These are phyloP conservation scores for Chaetothyriales sp. DNA, from an alignment of 2,329 filamentous ascomycete species.

Conservation along the genomic window DNA sequence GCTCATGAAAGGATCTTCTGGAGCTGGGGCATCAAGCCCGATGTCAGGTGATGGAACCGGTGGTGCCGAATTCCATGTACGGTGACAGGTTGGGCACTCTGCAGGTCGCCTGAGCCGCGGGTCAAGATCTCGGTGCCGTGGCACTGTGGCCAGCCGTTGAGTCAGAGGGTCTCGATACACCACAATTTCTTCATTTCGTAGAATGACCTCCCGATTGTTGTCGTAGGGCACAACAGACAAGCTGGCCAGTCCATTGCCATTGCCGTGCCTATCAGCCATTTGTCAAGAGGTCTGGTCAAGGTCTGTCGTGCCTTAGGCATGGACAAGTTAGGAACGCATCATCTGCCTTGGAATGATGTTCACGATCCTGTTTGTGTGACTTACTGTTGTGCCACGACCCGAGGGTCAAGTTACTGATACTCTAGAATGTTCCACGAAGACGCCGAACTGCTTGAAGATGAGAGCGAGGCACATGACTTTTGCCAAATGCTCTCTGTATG, in stretches of 20 bases:
- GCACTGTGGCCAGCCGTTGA: slow-evolving; percentile 68
- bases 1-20: slow-evolving; percentile 57
- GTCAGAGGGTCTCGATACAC: slow-evolving; percentile 81
- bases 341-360: not conserved
- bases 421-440: not conserved
- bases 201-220: slow-evolving; percentile 30
- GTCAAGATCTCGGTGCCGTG: slow-evolving; percentile 38
- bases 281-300: not conserved
- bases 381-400: not conserved
- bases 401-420: not conserved
- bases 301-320: not conserved
- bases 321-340: not conserved
- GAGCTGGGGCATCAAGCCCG: slow-evolving; percentile 19
- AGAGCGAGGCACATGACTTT: not conserved
- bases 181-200: slow-evolving; percentile 77
- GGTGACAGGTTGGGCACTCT: slow-evolving; percentile 84
- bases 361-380: not conserved
- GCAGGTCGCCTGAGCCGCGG: slow-evolving; percentile 22
- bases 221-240: slow-evolving; percentile 19
- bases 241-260: slow-evolving; percentile 1
- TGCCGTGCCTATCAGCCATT: slow-evolving; percentile 9
- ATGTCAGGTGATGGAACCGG: slow-evolving; percentile 23
- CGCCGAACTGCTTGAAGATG: not conserved
- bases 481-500: not conserved
- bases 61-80: slow-evolving; percentile 42